Evolutionary conservation across 2,329 filamentous ascomycete genomes (phyloP), one percentile per base, ranked within the genome.

Genomic region (Bretziella fagacearum): DNA sequence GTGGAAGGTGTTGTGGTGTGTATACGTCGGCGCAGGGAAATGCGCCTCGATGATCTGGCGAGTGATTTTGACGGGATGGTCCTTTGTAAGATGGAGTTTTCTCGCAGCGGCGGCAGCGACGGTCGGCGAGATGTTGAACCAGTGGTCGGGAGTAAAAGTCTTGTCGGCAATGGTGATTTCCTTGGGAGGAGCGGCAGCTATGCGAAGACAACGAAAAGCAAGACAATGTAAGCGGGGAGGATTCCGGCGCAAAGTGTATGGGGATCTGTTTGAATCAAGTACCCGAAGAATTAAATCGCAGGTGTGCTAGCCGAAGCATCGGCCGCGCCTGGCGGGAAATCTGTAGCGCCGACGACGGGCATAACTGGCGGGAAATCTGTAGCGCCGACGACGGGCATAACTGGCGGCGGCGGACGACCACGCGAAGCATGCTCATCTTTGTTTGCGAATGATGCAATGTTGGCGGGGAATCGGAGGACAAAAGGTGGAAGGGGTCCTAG

Each of bases 1-100:
- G 54, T 81, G 78, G 56, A 87, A 75, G 46, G 76, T 68, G 57
- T 84, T 85, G 67, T 95, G 77, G 56, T 82, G 78, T 50, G 74
- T 77, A 65, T 79, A 95, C 7, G 71, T 74, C 1, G 81, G 75
- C 2, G 60, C 59, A 1, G 84, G 79, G 60, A 96, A 98, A 52
- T 81, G 79, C 47, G 84, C 85, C 65, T 96, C 84, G 58, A 98
- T 93, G 52, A 98, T 80, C 56, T 86, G 77, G 32, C 91, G 79
- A 8, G 91, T 96, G 56, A 96, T 93, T 54, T 75, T 77, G 29
- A 98, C 71, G 20, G 91, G 91, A 58, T 98, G 91, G 62, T 94
- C 79, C 52, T 79, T 74, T 58, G 91, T 78, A n/a, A 93, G 72
- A 62, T 98, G 91, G n/a, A 98, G 70, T 47, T 74, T 77, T 52